phyloP scores from a whole-genome alignment of 2,329 filamentous ascomycete genomes.

The Paracorniculantispora psalliotae region DNA sequence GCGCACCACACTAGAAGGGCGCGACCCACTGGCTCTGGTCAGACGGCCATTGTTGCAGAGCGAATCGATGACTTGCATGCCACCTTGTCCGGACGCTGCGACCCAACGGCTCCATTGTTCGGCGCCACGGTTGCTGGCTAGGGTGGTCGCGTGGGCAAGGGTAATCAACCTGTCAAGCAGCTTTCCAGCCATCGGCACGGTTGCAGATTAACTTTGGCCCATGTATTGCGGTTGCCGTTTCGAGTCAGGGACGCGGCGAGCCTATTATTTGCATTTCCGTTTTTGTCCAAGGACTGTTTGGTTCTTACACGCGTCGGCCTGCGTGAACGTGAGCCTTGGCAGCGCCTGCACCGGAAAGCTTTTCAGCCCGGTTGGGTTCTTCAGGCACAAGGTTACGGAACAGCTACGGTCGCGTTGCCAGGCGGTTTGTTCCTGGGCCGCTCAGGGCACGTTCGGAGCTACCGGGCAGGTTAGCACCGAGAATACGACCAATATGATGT shows the following conservation, averaged over 20 bases:
- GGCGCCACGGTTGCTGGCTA: not conserved
- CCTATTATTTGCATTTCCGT: conserved; percentile 2
- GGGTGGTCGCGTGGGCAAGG: conserved; percentile 12
- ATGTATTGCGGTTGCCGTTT: not conserved
- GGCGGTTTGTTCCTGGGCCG: not conserved
- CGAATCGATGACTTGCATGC: conserved; percentile 15
- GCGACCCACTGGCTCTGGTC: conserved; percentile 10
- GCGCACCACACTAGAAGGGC: conserved; percentile 8
- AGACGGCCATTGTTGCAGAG: conserved; percentile 12
- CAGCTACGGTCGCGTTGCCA: not conserved
- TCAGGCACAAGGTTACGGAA: not conserved
- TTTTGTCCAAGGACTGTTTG: conserved; percentile 1
- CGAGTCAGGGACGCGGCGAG: conserved; percentile 9
- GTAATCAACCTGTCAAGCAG: not conserved
- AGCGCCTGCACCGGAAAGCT: not conserved
- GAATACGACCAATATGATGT: conserved; percentile 1
- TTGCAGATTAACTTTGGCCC: not conserved
- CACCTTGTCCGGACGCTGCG: conserved; percentile 2
- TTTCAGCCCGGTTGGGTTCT: not conserved
- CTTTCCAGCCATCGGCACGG: not conserved
- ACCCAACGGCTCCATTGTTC: conserved; percentile 10
- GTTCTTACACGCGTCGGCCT: conserved; percentile 1
- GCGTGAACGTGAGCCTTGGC: conserved; percentile 12
- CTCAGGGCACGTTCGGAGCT: not conserved
- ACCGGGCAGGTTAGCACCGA: not conserved